These are phyloP conservation scores for Botrytis pseudocinerea DNA, from an alignment of 2,329 filamentous ascomycete genomes.

Conservation along the genomic window DNA sequence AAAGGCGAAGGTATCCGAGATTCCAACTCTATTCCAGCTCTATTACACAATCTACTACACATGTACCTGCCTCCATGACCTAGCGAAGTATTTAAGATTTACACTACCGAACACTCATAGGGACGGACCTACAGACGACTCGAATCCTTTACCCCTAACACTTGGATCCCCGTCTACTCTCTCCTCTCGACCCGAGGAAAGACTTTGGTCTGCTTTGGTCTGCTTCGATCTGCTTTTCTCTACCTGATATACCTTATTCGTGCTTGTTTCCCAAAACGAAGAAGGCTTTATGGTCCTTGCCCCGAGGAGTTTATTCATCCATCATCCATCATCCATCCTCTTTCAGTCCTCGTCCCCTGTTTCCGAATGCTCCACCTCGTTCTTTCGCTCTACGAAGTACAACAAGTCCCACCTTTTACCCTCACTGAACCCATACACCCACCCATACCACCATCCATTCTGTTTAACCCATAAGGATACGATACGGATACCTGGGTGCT, in stretches of 20 bases:
- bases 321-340: neutral
- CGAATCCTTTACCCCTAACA: neutral
- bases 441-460: neutral
- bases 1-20: slow-evolving; percentile 5
- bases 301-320: neutral
- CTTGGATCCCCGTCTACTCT: neutral
- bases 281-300: neutral
- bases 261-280: neutral
- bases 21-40: neutral
- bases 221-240: neutral
- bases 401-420: neutral
- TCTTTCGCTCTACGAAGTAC: neutral
- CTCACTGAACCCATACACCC: neutral
- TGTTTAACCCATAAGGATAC: slow-evolving; percentile 2
- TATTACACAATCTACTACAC: neutral
- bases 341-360: neutral
- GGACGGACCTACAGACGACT: slow-evolving; percentile 3
- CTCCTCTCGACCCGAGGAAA: neutral
- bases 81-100: neutral
- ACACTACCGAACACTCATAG: neutral
- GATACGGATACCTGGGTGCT: slow-evolving; percentile 1
- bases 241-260: neutral
- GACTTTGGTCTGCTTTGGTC: neutral
- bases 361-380: slow-evolving; percentile 1
- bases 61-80: neutral